Evolutionary conservation across 805 yeast genomes (phyloP).

Genomic region (Gaillardinia entomophila): DNA sequence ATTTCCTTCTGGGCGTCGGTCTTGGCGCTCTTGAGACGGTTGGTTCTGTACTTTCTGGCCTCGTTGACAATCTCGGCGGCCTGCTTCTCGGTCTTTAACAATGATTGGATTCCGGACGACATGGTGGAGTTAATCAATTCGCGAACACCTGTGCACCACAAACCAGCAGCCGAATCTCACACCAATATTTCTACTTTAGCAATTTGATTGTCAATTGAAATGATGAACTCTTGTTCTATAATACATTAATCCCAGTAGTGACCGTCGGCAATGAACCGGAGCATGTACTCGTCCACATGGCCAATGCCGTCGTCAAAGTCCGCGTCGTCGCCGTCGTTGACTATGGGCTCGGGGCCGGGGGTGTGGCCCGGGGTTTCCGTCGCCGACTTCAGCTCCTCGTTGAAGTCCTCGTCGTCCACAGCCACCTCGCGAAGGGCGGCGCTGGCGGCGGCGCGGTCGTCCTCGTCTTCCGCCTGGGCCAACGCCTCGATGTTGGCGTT

Average conservation of each 20-base stretch:
- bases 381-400: conserved; percentile 36
- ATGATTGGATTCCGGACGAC: conserved; percentile 26
- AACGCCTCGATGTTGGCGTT: conserved; percentile 48
- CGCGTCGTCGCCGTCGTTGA: conserved; percentile 24
- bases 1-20: conserved; percentile 89
- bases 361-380: conserved; percentile 19
- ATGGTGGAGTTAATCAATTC: conserved; percentile 4
- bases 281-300: conserved; percentile 96
- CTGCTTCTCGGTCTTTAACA: conserved; percentile 78
- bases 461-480: conserved; percentile 94
- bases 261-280: conserved; percentile 82
- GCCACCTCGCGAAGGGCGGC: conserved; percentile 82
- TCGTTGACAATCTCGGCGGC: conserved; percentile 94
- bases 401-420: conserved; percentile 81
- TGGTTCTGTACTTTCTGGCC: conserved; percentile 84
- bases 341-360: conserved; percentile 23
- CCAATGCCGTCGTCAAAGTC: conserved; percentile 63
- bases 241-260: conserved; percentile 35
- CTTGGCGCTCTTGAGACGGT: conserved; percentile 89
- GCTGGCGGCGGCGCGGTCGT: conserved; percentile 82
- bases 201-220: too few species aligned
- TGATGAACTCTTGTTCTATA: not conserved
- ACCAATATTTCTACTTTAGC: too few species aligned
- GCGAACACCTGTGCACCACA: too few species aligned
- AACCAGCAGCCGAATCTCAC: too few species aligned